Evolutionary conservation across 192 early-diverging fungal species (phyloP).

Genomic region (Podila clonocystis): DNA sequence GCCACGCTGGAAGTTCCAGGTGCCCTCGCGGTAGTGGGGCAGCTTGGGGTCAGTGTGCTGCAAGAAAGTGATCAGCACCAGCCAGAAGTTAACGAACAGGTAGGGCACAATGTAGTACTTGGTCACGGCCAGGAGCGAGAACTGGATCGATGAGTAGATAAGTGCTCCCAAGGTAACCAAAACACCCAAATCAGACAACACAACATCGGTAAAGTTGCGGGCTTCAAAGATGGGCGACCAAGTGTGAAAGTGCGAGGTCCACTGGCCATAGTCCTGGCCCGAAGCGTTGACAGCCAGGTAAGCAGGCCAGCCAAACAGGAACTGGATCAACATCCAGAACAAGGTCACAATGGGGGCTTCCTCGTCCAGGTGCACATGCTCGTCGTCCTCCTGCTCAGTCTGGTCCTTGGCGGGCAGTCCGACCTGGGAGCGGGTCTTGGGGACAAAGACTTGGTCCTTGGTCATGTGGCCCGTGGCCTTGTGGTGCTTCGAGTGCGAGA

Average conservation of each 20-base stretch:
- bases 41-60: conserved; percentile 91
- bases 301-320: conserved; percentile 88
- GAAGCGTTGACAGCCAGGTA: conserved; percentile 85
- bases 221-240: conserved; percentile 81
- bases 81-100: conserved; percentile 93
- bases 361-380: conserved; percentile 62
- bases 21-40: conserved; percentile 87
- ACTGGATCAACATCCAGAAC: conserved; percentile 71
- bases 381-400: conserved; percentile 52
- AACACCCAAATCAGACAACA: conserved; percentile 83
- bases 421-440: conserved; percentile 71
- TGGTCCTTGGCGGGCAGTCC: conserved; percentile 61
- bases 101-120: conserved; percentile 94
- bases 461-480: conserved; percentile 90
- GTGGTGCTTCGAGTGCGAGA: conserved; percentile 93
- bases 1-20: conserved; percentile 94
- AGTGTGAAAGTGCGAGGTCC: conserved; percentile 91
- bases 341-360: conserved; percentile 79
- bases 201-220: conserved; percentile 73
- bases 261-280: conserved; percentile 78
- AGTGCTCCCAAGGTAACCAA: conserved; percentile 62
- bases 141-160: conserved; percentile 59
- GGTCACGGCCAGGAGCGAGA: conserved; percentile 68
- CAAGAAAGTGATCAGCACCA: conserved; percentile 95
- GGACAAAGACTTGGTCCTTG: conserved; percentile 97